Conservation (phyloP, 179 eudicot genomes). For the Beta lomatogona region DNA sequence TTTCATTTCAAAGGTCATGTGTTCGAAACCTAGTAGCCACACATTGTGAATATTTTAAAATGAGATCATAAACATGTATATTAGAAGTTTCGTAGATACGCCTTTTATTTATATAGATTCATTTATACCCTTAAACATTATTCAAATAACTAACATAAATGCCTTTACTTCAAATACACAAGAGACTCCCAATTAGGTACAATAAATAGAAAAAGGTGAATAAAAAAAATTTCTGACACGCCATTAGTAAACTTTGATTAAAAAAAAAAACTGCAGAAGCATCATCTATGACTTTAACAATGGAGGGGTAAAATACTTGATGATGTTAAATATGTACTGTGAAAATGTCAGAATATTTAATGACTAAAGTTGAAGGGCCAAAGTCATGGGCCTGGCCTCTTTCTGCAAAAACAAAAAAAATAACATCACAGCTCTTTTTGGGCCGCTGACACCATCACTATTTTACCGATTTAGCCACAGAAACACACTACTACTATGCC, state of each 20-base stretch:
- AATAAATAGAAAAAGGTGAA: too few species aligned
- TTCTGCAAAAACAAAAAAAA: not conserved
- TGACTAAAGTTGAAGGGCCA: constrained; percentile 27
- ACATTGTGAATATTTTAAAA: too few species aligned
- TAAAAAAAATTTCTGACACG: not conserved
- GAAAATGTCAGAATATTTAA: constrained; percentile 23
- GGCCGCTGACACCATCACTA: constrained; percentile 24
- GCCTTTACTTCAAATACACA: too few species aligned
- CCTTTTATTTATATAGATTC: too few species aligned
- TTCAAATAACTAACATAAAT: too few species aligned
- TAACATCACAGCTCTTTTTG: not conserved
- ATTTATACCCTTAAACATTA: too few species aligned
- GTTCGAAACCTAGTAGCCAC: too few species aligned
- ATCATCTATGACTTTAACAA: constrained; percentile 4
- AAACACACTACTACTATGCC: not conserved
- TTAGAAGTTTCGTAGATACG: too few species aligned
- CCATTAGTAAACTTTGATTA: not conserved
- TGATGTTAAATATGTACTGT: not conserved
- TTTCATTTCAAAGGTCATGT: too few species aligned
- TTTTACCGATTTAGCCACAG: not conserved
- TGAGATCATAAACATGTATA: too few species aligned
- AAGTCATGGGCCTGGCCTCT: constrained; percentile 20
- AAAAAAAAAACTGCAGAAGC: not conserved
- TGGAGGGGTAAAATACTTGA: not conserved
- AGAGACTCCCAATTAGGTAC: not conserved